These are phyloP conservation scores for Neoboletus magnificus DNA, from an alignment of 768 basidiomycete genomes.

Conservation along the genomic window DNA sequence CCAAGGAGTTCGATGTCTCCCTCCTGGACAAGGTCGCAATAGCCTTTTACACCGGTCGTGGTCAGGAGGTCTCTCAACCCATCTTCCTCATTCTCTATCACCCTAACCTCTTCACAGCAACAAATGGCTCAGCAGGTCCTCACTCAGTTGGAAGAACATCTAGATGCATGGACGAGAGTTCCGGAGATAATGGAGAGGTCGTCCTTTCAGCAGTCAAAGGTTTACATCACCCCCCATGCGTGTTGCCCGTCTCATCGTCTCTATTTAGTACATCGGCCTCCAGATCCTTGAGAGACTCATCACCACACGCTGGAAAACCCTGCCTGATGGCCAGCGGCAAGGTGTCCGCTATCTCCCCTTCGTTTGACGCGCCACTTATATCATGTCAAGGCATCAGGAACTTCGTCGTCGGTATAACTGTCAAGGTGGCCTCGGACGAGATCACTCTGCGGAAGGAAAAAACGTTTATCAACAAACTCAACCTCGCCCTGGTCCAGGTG, in stretches of 20 bases:
- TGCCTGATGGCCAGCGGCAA: slow-evolving; percentile 91
- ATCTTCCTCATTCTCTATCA: neutral
- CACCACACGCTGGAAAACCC: slow-evolving; percentile 90
- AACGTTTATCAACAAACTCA: slow-evolving; percentile 93
- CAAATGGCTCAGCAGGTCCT: slow-evolving; percentile 90
- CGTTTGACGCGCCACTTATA: slow-evolving; percentile 8
- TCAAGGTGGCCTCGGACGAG: slow-evolving; percentile 93
- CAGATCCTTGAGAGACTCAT: slow-evolving; percentile 97
- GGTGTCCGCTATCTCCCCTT: slow-evolving; percentile 41
- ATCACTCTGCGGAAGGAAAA: slow-evolving; percentile 85
- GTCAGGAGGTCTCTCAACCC: slow-evolving; percentile 61
- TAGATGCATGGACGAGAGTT: slow-evolving; percentile 96
- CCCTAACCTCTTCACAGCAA: slow-evolving; percentile 56
- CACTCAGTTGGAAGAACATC: slow-evolving; percentile 94
- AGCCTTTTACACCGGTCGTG: slow-evolving; percentile 83
- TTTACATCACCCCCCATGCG: slow-evolving; percentile 21
- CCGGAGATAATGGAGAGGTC: slow-evolving; percentile 89
- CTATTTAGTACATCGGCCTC: slow-evolving; percentile 82
- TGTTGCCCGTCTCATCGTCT: slow-evolving; percentile 12
- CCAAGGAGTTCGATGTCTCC: slow-evolving; percentile 86
- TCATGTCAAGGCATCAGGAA: slow-evolving; percentile 78
- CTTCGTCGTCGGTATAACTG: slow-evolving; percentile 90
- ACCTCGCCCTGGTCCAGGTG: slow-evolving; percentile 92
- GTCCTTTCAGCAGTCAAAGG: slow-evolving; percentile 83
- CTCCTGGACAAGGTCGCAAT: slow-evolving; percentile 93